A percentile compares a stretch with the other conserved stretches of the same genome.
Conservation (phyloP, 352 stramenopile species). For the Phytophthora parvispora region DNA sequence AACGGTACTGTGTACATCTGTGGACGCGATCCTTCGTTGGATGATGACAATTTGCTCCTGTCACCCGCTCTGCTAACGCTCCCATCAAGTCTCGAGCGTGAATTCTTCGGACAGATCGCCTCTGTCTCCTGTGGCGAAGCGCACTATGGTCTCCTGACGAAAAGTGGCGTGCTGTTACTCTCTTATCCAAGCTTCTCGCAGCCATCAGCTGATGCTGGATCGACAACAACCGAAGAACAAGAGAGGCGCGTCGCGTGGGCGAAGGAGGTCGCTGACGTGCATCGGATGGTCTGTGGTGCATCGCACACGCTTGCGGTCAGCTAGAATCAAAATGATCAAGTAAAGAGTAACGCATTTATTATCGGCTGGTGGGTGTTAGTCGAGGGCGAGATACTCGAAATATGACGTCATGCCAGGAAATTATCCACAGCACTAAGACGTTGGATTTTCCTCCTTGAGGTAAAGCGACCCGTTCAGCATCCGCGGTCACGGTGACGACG, state of each 20-base stretch:
- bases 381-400: no score
- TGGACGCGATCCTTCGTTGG: slow-evolving; percentile 45
- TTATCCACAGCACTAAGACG: no score
- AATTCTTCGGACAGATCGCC: slow-evolving; percentile 29
- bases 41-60: slow-evolving; percentile 23
- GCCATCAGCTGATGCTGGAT: slow-evolving; percentile 15
- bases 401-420: no score
- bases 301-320: slow-evolving; percentile 48
- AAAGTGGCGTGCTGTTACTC: slow-evolving; percentile 37
- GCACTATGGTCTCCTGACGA: slow-evolving; percentile 47
- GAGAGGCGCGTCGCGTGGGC: slow-evolving; percentile 24
- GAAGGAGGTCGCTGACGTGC: slow-evolving; percentile 25
- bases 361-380: neutral
- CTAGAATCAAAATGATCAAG: slow-evolving; percentile 1
- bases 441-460: no score
- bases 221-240: slow-evolving; percentile 23
- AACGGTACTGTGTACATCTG: slow-evolving; percentile 46
- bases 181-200: slow-evolving; percentile 24
- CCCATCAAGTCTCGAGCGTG: slow-evolving; percentile 16
- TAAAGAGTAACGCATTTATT: neutral
- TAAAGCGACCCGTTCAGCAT: no score
- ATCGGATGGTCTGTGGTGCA: slow-evolving; percentile 45
- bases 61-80: slow-evolving; percentile 40
- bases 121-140: slow-evolving; percentile 58
- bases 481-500: no score